A percentile compares a stretch with the other conserved stretches of the same genome.
These are phyloP conservation scores for Camelina hispida DNA, from an alignment of 345 rosid species.

Conservation along the genomic window DNA sequence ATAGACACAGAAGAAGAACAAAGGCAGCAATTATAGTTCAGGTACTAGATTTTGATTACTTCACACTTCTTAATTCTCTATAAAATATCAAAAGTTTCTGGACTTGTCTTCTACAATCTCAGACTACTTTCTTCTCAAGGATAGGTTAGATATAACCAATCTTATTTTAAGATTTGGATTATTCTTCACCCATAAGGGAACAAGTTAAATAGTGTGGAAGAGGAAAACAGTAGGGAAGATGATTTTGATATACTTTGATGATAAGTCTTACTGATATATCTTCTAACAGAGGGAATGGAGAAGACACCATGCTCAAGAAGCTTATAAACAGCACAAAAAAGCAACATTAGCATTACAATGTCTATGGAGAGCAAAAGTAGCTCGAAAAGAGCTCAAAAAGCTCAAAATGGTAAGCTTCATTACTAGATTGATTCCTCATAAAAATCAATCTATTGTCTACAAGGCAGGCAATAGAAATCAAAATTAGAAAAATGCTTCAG, in stretches of 20 bases:
- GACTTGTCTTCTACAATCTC: constrained; percentile 14
- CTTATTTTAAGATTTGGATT: constrained; percentile 5
- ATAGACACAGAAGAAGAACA: constrained; percentile 58
- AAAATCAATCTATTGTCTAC: constrained; percentile 14
- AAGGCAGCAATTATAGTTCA: constrained; percentile 64
- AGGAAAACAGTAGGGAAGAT: neutral
- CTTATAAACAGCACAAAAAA: constrained; percentile 52
- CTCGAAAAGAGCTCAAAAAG: constrained; percentile 66
- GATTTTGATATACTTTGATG: constrained; percentile 6
- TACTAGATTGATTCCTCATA: constrained; percentile 11
- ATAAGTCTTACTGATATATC: constrained; percentile 12
- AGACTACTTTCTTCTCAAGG: constrained; percentile 1
- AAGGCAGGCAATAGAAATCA: neutral
- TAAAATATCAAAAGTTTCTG: constrained; percentile 2
- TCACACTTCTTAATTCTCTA: neutral
- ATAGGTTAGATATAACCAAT: constrained; percentile 7
- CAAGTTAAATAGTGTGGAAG: neutral
- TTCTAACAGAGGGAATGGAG: constrained; percentile 61
- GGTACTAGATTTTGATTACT: constrained; percentile 44
- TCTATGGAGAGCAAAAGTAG: constrained; percentile 64
- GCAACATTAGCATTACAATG: constrained; percentile 62
- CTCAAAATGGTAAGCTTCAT: constrained; percentile 55
- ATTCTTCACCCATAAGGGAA: constrained; percentile 2
- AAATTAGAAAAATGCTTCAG: constrained; percentile 2
- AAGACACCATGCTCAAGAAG: constrained; percentile 52